Evolutionary conservation across 164 flowering plant genomes (phyloP).

Genomic region (Chimonanthus salicifolius): DNA sequence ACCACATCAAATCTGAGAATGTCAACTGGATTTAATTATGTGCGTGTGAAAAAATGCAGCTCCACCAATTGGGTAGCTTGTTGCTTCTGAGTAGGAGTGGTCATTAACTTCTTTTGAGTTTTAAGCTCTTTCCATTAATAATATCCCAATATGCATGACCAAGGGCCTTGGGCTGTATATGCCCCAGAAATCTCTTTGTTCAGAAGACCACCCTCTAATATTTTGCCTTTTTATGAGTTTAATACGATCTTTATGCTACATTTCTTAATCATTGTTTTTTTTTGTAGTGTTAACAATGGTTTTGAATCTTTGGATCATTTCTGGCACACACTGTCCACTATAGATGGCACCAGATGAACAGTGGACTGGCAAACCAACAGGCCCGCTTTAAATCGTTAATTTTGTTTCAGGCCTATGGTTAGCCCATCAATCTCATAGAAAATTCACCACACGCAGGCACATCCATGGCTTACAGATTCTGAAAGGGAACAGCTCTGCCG

Average conservation of each 20-base stretch:
- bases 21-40: too few relatives aligned
- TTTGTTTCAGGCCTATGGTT: neutral
- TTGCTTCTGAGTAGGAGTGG: neutral
- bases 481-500: constrained; percentile 90
- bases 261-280: neutral
- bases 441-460: constrained; percentile 48
- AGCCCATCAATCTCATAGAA: neutral
- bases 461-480: constrained; percentile 84
- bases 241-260: neutral
- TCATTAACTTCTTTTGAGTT: too few relatives aligned
- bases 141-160: neutral
- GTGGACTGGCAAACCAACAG: neutral
- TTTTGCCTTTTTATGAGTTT: neutral
- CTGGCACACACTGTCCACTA: too few relatives aligned
- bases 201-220: neutral
- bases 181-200: neutral
- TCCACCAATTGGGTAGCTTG: neutral
- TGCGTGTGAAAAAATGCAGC: neutral
- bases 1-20: too few relatives aligned
- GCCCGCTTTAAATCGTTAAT: too few relatives aligned
- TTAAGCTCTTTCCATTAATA: neutral
- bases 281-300: neutral
- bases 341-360: too few relatives aligned
- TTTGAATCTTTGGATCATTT: neutral
- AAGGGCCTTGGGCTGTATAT: neutral